Conservation (phyloP, 495 filamentous ascomycete species). For the Xylaria castorea region DNA sequence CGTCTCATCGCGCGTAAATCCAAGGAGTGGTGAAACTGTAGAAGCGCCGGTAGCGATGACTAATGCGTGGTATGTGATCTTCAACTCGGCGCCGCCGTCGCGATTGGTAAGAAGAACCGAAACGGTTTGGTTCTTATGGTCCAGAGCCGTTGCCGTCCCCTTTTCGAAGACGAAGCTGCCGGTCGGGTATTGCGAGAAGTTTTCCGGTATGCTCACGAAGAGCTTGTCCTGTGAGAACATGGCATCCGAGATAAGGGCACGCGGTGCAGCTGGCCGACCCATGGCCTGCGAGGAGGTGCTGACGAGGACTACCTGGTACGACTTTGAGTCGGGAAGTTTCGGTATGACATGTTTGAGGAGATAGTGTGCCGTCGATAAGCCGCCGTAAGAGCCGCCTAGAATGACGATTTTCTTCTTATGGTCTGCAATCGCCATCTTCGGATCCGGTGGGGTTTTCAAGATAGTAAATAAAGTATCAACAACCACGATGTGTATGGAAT, state of each 20-base stretch:
- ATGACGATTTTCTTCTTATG: constrained; percentile 54
- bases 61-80: constrained; percentile 53
- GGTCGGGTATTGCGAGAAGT: constrained; percentile 52
- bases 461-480: not conserved
- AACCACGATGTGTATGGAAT: not conserved
- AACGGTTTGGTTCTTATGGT: constrained; percentile 49
- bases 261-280: constrained; percentile 54
- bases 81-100: constrained; percentile 40
- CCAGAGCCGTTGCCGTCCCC: constrained; percentile 59
- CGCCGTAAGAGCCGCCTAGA: constrained; percentile 61
- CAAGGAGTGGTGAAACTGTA: constrained; percentile 52
- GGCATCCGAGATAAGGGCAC: constrained; percentile 54
- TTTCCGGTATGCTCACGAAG: constrained; percentile 50
- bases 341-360: constrained; percentile 61
- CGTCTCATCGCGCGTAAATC: constrained; percentile 36
- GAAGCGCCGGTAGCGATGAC: constrained; percentile 55
- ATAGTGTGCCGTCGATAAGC: constrained; percentile 58
- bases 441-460: not conserved
- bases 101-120: constrained; percentile 37
- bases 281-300: constrained; percentile 52
- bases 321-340: constrained; percentile 38
- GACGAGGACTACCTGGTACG: constrained; percentile 50
- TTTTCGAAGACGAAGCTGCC: constrained; percentile 60
- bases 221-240: constrained; percentile 56
- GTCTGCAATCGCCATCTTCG: constrained; percentile 5